A percentile compares a stretch with the other conserved stretches of the same genome.
Evolutionary conservation across 179 eudicot species (phyloP).

Genomic region (Spergularia azorica): DNA sequence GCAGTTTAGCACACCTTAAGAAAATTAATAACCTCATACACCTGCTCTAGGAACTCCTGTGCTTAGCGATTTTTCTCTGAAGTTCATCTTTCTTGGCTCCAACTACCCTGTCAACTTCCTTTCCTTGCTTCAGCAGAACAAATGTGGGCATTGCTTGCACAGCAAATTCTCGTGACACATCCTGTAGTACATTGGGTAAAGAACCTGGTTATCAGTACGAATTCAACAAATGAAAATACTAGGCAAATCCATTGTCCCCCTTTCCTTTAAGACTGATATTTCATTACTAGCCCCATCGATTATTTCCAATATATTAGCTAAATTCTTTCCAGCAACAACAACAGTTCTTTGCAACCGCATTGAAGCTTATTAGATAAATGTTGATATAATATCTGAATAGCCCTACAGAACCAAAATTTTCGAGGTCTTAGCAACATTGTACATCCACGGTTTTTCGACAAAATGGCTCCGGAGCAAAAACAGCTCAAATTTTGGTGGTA

Average conservation of each 20-base stretch:
- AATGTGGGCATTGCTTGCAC: conserved; percentile 95
- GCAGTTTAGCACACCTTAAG: not conserved
- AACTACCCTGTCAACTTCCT: conserved; percentile 71
- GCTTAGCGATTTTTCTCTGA: conserved; percentile 66
- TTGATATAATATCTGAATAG: too few relatives aligned
- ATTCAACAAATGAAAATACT: not conserved
- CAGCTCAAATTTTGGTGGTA: too few relatives aligned
- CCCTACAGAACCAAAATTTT: too few relatives aligned
- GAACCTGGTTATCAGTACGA: not conserved
- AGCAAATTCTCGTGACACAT: conserved; percentile 64
- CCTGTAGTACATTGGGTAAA: conserved; percentile 34
- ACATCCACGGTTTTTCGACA: too few relatives aligned
- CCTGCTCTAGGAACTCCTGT: conserved; percentile 34
- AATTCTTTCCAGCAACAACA: not conserved
- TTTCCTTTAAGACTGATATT: not conserved
- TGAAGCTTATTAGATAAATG: too few relatives aligned
- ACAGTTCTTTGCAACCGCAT: not conserved
- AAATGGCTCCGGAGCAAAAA: too few relatives aligned
- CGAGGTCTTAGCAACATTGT: too few relatives aligned
- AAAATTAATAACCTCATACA: not conserved
- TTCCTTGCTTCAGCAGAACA: conserved; percentile 69
- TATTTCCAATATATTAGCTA: too few relatives aligned
- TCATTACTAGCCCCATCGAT: not conserved
- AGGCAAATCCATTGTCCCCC: not conserved
- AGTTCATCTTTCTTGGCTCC: conserved; percentile 89